phyloP scores from a whole-genome alignment of 139 green algal genomes.

The Chlamydomonas incerta region DNA sequence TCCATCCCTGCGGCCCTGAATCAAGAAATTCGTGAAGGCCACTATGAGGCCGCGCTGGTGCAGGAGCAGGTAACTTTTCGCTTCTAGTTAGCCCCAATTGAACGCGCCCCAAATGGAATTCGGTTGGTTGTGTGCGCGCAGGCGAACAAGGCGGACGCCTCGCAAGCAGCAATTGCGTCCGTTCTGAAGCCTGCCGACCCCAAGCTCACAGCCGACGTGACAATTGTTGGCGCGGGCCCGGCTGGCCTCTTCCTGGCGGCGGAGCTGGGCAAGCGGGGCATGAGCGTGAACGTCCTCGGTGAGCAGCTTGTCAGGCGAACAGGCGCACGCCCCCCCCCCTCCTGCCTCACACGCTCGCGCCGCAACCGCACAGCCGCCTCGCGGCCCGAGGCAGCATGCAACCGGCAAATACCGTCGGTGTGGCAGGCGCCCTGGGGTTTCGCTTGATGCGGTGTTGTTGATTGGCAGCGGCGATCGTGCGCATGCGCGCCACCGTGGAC shows the following conservation, averaged over 20 bases:
- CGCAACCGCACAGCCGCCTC: no score
- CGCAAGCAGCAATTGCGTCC: slow-evolving; percentile 67
- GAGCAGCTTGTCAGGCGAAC: background rate
- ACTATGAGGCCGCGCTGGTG: slow-evolving; percentile 74
- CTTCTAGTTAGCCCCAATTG: no score
- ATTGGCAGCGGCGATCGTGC: no score
- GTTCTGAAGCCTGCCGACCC: slow-evolving; percentile 53
- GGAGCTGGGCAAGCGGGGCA: slow-evolving; percentile 82
- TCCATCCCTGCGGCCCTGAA: slow-evolving; percentile 43
- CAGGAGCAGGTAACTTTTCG: slow-evolving; percentile 58
- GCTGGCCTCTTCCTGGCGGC: slow-evolving; percentile 90
- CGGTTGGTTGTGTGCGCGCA: slow-evolving; percentile 32
- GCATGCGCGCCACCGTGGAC: no score
- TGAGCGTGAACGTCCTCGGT: slow-evolving; percentile 83
- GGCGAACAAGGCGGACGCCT: slow-evolving; percentile 75
- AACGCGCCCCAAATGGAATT: background rate
- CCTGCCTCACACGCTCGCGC: no score
- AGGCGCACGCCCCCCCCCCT: no score
- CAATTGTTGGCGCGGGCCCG: slow-evolving; percentile 90
- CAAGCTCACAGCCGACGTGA: slow-evolving; percentile 64
- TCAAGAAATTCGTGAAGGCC: slow-evolving; percentile 69
- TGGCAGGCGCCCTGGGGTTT: no score
- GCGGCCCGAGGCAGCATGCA: no score
- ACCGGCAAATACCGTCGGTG: no score
- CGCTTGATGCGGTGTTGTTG: no score